Evolutionary conservation across 139 green algal species (phyloP), one percentile per base, ranked within the genome.

Genomic region (Zygnema circumcarinatum): DNA sequence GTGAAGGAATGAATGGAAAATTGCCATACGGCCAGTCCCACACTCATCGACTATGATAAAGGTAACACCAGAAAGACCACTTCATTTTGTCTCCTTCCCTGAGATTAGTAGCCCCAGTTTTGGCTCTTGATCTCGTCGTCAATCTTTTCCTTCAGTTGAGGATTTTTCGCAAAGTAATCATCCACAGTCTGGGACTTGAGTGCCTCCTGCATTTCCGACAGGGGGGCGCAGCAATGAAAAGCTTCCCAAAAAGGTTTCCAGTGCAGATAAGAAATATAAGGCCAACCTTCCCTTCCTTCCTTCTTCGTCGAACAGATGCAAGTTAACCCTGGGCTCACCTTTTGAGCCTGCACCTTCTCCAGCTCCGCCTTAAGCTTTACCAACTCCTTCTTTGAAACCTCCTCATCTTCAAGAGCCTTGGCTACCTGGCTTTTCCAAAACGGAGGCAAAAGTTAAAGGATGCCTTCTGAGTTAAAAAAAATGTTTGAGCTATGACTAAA

Each of bases 121-220:
- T 86, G 80, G 53, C 75, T 79, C 42, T 80, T 39, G 72, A 88
- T 88, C 42, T 88, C 83, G 22, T 88, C 38, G 1, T 88, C 83
- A 88, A 88, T 78, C 83, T 88, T 88, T 21, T 42, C 76, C 83
- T 87, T 88, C 7, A 88, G n/a, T 38, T 88, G 31, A 0, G 83
- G 83, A 25, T 88, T 88, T 38, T 87, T 88, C 1, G 22, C 73
- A 22, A 88, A 75, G 38, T 88, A 88, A 25, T 88, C 83, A 75
- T 88, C 83, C 22, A 88, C 83, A 0, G 83, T 88, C 83, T 81
- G 56, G 0, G 74, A 56, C 73, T 73, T 88, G 2, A 88, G 25
- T 38, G 83, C 74, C n/a, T 88, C 83, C 83, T 88, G 83, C 1
- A 38, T 56, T 25, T 74, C 76, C 21, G 25, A 2, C 31, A 79